phyloP scores from a whole-genome alignment of 345 rosid species.

The Litchi chinensis region DNA sequence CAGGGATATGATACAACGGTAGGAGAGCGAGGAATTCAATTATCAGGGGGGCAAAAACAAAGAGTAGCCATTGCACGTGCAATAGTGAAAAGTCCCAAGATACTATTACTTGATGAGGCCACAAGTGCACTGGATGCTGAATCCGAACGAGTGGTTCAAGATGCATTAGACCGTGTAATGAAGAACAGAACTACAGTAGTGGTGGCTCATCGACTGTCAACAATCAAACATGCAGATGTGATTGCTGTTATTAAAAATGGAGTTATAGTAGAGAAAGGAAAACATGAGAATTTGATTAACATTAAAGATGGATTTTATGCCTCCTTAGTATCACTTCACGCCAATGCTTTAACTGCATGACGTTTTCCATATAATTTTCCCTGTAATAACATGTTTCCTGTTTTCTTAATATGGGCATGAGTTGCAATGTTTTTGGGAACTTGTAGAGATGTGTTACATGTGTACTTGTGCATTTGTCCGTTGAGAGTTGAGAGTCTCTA shows the following conservation, averaged over 20 bases:
- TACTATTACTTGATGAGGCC: slow-evolving; percentile 38
- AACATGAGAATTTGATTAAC: slow-evolving; percentile 31
- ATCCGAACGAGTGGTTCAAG: slow-evolving; percentile 39
- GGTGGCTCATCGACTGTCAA: slow-evolving; percentile 39
- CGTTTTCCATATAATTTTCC: too few relatives aligned
- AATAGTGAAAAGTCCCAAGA: slow-evolving; percentile 34
- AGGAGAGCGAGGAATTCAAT: slow-evolving; percentile 45
- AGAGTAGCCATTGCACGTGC: slow-evolving; percentile 41
- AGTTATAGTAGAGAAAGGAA: slow-evolving; percentile 36
- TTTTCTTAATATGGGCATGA: too few relatives aligned
- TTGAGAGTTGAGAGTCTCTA: too few relatives aligned
- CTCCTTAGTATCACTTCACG: slow-evolving; percentile 28
- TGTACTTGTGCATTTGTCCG: too few relatives aligned
- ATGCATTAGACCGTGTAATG: slow-evolving; percentile 30
- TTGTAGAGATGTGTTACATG: too few relatives aligned
- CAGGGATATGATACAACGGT: slow-evolving; percentile 38
- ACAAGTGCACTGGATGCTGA: slow-evolving; percentile 40
- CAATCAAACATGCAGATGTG: slow-evolving; percentile 26
- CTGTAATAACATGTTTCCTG: too few relatives aligned
- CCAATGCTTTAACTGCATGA: not conserved
- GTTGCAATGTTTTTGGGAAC: too few relatives aligned
- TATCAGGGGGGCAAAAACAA: slow-evolving; percentile 43
- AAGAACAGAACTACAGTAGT: slow-evolving; percentile 35
- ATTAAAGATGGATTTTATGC: slow-evolving; percentile 33
- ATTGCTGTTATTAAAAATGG: slow-evolving; percentile 36